Percentiles rank a stretch among this genome's conserved stretches.
These are phyloP conservation scores for Tuber calosporum DNA, from an alignment of 495 filamentous ascomycete genomes.

Conservation along the genomic window DNA sequence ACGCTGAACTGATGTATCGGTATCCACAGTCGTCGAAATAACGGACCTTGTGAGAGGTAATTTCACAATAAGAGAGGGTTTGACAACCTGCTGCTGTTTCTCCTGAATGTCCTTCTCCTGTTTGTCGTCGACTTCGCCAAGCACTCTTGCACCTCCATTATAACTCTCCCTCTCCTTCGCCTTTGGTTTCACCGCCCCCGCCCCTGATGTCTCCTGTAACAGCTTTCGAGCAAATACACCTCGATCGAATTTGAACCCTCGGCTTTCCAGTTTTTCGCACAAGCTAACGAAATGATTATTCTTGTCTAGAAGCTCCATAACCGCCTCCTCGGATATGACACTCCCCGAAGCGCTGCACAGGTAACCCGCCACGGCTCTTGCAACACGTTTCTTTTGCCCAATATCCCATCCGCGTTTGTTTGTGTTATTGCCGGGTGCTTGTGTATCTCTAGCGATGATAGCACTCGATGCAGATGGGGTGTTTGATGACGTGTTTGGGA, in stretches of 20 bases:
- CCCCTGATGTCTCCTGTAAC: slow-evolving; percentile 25
- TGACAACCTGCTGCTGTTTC: background rate
- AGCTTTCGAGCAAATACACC: slow-evolving; percentile 32
- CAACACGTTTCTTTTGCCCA: slow-evolving; percentile 4
- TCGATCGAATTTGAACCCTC: slow-evolving; percentile 32
- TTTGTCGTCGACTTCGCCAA: slow-evolving; percentile 28
- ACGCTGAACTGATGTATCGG: background rate
- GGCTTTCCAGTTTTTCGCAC: slow-evolving; percentile 27
- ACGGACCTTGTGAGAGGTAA: background rate
- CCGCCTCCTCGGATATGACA: slow-evolving; percentile 14
- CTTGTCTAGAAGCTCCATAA: slow-evolving; percentile 16
- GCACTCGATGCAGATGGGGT: background rate
- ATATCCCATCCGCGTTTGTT: slow-evolving; percentile 6
- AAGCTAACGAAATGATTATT: slow-evolving; percentile 26
- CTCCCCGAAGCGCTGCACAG: slow-evolving; percentile 14
- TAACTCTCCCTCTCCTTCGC: background rate
- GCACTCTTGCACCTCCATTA: slow-evolving; percentile 18
- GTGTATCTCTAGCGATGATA: background rate
- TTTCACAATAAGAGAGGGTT: background rate
- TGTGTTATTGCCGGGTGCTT: background rate
- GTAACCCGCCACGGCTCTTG: slow-evolving; percentile 23
- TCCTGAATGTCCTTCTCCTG: slow-evolving; percentile 26
- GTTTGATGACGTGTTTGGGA: background rate
- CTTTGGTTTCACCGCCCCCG: background rate
- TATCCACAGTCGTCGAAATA: background rate